Conservation (phyloP, 805 yeast genomes). For the Nakazawaea populi region DNA sequence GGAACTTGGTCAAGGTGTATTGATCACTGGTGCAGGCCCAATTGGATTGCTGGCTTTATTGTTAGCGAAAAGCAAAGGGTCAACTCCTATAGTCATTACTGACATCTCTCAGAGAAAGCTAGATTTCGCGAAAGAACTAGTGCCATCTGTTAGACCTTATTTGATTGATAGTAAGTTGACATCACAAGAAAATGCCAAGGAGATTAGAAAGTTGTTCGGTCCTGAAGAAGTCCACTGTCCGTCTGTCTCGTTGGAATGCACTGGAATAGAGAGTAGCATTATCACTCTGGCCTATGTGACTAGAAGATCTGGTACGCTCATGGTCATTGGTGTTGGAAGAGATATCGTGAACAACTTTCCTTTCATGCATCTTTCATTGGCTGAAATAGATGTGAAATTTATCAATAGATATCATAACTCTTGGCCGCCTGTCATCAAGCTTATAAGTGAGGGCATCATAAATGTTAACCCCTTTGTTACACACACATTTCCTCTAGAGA, state of each 20-base stretch:
- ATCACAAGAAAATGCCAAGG: conserved; percentile 31
- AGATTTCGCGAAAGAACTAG: conserved; percentile 36
- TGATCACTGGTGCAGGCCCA: conserved; percentile 53
- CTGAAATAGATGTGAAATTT: conserved; percentile 44
- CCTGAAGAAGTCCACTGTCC: conserved; percentile 30
- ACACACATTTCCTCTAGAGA: conserved; percentile 39
- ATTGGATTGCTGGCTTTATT: conserved; percentile 44
- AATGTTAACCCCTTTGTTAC: conserved; percentile 40
- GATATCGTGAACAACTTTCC: conserved; percentile 40
- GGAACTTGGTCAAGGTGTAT: conserved; percentile 38
- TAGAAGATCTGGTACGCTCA: conserved; percentile 39
- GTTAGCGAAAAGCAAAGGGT: conserved; percentile 47
- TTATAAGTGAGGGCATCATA: conserved; percentile 36
- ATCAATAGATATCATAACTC: conserved; percentile 50
- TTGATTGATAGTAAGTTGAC: conserved; percentile 27
- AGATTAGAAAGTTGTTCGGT: conserved; percentile 30
- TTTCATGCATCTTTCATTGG: conserved; percentile 46
- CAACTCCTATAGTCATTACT: conserved; percentile 43
- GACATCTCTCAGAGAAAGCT: conserved; percentile 39
- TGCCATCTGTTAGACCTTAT: conserved; percentile 42
- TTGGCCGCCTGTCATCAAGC: conserved; percentile 50
- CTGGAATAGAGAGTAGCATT: conserved; percentile 47
- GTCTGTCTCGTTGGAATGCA: conserved; percentile 43
- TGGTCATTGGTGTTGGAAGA: conserved; percentile 47
- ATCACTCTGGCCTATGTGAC: conserved; percentile 38